Conservation (phyloP, 768 basidiomycete species). For the Kwoniella sp. region DNA sequence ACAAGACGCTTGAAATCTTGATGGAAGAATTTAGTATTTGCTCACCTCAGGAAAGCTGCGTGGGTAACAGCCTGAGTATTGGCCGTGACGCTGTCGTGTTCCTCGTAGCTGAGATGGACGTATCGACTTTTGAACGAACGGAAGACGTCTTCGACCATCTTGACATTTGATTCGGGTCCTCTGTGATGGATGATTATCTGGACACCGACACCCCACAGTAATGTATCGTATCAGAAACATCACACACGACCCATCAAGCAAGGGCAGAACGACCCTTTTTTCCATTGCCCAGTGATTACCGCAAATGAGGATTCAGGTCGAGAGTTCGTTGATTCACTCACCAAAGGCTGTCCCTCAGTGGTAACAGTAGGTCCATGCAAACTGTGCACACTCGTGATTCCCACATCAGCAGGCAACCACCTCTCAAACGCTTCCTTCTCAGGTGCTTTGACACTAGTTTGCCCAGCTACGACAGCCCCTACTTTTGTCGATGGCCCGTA, state of each 20-base stretch:
- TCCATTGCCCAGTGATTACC: too few species aligned
- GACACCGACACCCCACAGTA: too few species aligned
- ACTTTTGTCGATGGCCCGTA: constrained; percentile 97
- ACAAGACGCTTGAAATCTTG: too few species aligned
- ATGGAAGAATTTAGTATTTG: neutral
- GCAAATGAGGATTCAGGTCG: too few species aligned
- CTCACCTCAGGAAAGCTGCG: constrained; percentile 90
- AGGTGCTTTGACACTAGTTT: constrained; percentile 95
- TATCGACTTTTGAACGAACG: constrained; percentile 76
- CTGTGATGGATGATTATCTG: constrained; percentile 89
- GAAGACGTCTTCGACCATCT: constrained; percentile 79
- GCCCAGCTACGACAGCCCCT: constrained; percentile 87
- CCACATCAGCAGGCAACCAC: constrained; percentile 78
- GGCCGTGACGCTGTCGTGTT: constrained; percentile 93
- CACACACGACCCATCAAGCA: too few species aligned
- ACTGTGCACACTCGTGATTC: constrained; percentile 91
- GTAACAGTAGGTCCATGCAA: constrained; percentile 90
- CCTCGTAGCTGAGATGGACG: constrained; percentile 92
- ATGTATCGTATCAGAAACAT: too few species aligned
- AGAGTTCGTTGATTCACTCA: constrained; percentile 55
- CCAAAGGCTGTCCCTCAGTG: constrained; percentile 85
- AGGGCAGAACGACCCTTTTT: too few species aligned
- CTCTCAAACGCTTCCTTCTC: constrained; percentile 83
- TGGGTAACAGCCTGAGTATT: constrained; percentile 99
- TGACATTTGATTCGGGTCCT: constrained; percentile 70